A percentile compares a stretch with the other conserved stretches of the same genome.
Evolutionary conservation across 1,284 basidiomycete species (phyloP).

Genomic region (Ustilago lituana): DNA sequence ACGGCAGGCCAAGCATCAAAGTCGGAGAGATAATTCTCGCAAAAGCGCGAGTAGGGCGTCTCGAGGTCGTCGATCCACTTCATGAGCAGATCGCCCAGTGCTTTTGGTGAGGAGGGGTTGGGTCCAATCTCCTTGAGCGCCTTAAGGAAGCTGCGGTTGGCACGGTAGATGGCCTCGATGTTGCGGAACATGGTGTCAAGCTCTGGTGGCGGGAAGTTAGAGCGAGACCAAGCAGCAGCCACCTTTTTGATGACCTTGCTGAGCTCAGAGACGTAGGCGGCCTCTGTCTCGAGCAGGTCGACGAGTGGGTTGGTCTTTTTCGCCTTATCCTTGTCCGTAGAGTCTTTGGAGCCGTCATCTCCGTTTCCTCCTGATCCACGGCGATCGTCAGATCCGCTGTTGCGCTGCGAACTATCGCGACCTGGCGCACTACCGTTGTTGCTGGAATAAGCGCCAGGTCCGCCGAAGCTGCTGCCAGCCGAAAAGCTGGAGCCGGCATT

Average conservation of each 20-base stretch:
- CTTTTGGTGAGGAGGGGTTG: conserved; percentile 92
- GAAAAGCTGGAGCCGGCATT: conserved; percentile 24
- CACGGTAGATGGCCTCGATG: conserved; percentile 89
- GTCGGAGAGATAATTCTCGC: conserved; percentile 76
- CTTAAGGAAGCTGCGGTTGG: conserved; percentile 78
- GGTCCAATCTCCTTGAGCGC: conserved; percentile 92
- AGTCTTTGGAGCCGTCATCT: conserved; percentile 22
- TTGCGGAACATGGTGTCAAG: conserved; percentile 94
- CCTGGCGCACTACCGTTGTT: conserved; percentile 16
- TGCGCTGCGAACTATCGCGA: conserved; percentile 16
- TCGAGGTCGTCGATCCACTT: conserved; percentile 83
- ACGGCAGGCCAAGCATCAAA: conserved; percentile 87
- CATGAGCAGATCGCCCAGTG: conserved; percentile 93
- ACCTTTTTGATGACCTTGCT: conserved; percentile 94
- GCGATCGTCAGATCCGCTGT: conserved; percentile 19
- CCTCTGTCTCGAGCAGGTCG: conserved; percentile 94
- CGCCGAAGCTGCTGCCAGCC: conserved; percentile 19
- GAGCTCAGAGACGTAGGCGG: conserved; percentile 88
- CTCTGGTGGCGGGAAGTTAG: conserved; percentile 89
- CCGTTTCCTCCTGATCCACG: conserved; percentile 33
- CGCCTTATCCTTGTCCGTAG: conserved; percentile 35
- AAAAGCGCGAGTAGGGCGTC: conserved; percentile 84
- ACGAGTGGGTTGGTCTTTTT: conserved; percentile 77
- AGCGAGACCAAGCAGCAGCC: conserved; percentile 93
- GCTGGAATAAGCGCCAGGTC: conserved; percentile 17